phyloP scores from a whole-genome alignment of 306 rosid genomes.

The Delonix regia region DNA sequence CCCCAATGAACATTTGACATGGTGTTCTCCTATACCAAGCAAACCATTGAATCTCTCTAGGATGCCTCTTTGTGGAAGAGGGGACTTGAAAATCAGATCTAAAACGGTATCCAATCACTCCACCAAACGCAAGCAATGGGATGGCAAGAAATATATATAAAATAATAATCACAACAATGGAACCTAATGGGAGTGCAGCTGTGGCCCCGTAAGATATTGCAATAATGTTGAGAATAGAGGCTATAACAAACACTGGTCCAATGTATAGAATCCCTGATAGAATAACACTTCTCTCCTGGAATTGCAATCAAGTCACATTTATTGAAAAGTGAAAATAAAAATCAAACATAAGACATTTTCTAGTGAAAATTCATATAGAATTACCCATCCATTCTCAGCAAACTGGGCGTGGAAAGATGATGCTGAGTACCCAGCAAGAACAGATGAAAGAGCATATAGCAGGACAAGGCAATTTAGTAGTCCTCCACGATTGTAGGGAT shows the following conservation, averaged over 20 bases:
- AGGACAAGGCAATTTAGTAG: conserved; percentile 61
- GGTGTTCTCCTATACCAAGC: conserved; percentile 83
- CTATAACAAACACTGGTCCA: conserved; percentile 69
- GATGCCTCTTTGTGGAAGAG: conserved; percentile 58
- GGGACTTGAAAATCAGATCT: conserved; percentile 68
- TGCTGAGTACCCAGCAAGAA: conserved; percentile 72
- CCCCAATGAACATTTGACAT: conserved; percentile 78
- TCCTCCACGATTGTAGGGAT: conserved; percentile 85
- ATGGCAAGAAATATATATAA: conserved; percentile 55
- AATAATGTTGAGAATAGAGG: conserved; percentile 64
- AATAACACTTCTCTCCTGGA: conserved; percentile 72
- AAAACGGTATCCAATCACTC: conserved; percentile 61
- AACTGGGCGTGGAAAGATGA: conserved; percentile 75
- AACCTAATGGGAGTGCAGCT: conserved; percentile 72
- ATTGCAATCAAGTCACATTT: conserved; percentile 34
- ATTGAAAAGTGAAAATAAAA: not conserved
- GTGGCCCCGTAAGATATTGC: conserved; percentile 71
- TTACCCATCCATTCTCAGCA: conserved; percentile 81
- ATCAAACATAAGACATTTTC: conserved; percentile 10
- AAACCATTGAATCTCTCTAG: conserved; percentile 68
- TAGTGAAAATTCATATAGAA: conserved; percentile 14
- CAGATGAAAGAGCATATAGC: conserved; percentile 62
- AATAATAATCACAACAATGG: conserved; percentile 64
- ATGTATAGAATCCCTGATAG: conserved; percentile 69
- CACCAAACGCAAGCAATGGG: conserved; percentile 91